Evolutionary conservation across 2,329 filamentous ascomycete species (phyloP).

Genomic region (Fusarium sp.): DNA sequence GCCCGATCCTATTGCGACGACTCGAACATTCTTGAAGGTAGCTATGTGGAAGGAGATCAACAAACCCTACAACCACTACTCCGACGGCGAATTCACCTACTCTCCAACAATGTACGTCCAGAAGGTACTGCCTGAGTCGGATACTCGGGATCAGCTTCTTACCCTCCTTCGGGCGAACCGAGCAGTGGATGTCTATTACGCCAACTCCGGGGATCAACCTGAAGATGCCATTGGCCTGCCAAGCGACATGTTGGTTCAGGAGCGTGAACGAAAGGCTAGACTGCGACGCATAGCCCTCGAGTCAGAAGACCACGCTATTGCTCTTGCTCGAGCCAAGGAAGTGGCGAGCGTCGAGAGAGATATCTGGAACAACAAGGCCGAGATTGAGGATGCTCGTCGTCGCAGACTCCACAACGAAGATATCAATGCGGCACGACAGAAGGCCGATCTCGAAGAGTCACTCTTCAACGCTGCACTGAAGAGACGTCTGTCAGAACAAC

Average conservation of each 20-base stretch:
- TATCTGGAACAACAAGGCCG: slow-evolving; percentile 60
- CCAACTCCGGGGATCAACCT: slow-evolving; percentile 64
- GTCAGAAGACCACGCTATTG: slow-evolving; percentile 60
- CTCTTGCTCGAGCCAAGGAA: slow-evolving; percentile 62
- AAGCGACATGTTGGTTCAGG: slow-evolving; percentile 59
- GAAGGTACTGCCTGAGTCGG: slow-evolving; percentile 57
- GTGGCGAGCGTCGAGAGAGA: slow-evolving; percentile 63
- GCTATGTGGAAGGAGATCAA: slow-evolving; percentile 74
- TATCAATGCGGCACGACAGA: slow-evolving; percentile 56
- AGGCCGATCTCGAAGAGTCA: slow-evolving; percentile 60
- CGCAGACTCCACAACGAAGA: slow-evolving; percentile 60
- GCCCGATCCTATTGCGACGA: slow-evolving; percentile 63
- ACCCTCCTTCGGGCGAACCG: slow-evolving; percentile 63
- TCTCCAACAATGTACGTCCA: slow-evolving; percentile 72
- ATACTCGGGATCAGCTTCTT: slow-evolving; percentile 57
- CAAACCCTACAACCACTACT: slow-evolving; percentile 67
- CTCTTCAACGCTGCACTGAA: slow-evolving; percentile 49
- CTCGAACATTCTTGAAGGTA: slow-evolving; percentile 68
- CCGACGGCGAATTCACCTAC: slow-evolving; percentile 65
- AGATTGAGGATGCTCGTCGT: slow-evolving; percentile 63
- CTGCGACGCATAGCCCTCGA: slow-evolving; percentile 59
- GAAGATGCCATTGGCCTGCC: slow-evolving; percentile 65
- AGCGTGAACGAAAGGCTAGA: slow-evolving; percentile 62
- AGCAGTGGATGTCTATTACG: slow-evolving; percentile 65
- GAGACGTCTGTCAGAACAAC: slow-evolving; percentile 58